A percentile compares a stretch with the other conserved stretches of the same genome.
Conservation (phyloP, 371 early-diverging fungal genomes). For the Mucor plumbeus region DNA sequence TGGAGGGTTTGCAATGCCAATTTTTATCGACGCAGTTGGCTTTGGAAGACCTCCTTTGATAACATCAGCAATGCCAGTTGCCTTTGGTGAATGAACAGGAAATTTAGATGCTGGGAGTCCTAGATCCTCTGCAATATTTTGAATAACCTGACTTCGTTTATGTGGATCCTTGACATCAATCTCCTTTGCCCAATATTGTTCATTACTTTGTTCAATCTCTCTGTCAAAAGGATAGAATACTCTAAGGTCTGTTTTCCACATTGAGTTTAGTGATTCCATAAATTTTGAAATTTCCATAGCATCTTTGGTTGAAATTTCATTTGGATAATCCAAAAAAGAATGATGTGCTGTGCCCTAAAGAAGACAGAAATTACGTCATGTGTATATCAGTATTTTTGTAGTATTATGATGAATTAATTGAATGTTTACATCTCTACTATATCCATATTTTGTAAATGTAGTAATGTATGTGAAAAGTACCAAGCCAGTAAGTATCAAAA, state of each 20-base stretch:
- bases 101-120: constrained; percentile 7
- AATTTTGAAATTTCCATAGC: constrained; percentile 15
- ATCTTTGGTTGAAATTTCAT: constrained; percentile 16
- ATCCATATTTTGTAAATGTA: constrained; percentile 10
- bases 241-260: constrained; percentile 12
- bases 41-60: neutral
- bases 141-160: constrained; percentile 4
- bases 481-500: neutral
- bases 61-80: neutral
- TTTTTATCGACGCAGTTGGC: neutral
- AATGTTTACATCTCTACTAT: constrained; percentile 11
- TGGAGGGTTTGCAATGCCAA: constrained; percentile 8
- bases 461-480: constrained; percentile 1
- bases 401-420: neutral
- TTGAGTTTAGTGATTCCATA: constrained; percentile 1
- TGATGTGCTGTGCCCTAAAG: constrained; percentile 15
- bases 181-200: constrained; percentile 2
- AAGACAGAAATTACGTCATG: neutral
- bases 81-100: neutral
- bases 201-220: neutral
- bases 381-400: neutral
- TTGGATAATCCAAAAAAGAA: constrained; percentile 18
- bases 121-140: constrained; percentile 14
- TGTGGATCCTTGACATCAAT: constrained; percentile 11
- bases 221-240: neutral